Evolutionary conservation across 306 rosid genomes (phyloP).

Genomic region (Echinosophora koreensis): DNA sequence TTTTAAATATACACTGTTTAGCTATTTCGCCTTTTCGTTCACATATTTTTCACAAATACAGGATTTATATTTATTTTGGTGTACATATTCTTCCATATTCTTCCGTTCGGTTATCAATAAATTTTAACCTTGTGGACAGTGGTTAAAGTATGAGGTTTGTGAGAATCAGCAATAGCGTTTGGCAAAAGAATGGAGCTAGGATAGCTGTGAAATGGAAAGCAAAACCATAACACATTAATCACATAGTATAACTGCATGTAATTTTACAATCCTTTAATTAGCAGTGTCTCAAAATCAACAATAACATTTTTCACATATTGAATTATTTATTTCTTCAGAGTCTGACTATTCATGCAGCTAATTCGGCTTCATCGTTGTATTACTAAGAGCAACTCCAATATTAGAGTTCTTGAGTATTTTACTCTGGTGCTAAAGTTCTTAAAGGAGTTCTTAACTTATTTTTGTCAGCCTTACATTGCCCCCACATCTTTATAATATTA

Average conservation of each 20-base stretch:
- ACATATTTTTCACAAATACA: neutral
- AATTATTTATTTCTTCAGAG: neutral
- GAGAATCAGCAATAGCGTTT: neutral
- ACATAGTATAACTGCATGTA: no score
- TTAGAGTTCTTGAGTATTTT: no score
- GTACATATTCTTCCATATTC: neutral
- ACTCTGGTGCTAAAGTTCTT: no score
- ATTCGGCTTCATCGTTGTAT: neutral
- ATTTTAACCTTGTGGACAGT: neutral
- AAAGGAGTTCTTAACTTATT: no score
- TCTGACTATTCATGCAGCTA: neutral
- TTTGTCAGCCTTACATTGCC: no score
- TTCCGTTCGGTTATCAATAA: neutral
- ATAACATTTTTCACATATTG: neutral
- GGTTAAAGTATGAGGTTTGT: no score
- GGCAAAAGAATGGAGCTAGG: neutral
- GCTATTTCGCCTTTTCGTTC: neutral
- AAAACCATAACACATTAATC: neutral
- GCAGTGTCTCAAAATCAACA: neutral
- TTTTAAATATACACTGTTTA: neutral
- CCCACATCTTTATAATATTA: no score
- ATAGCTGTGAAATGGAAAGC: neutral
- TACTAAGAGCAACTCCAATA: neutral
- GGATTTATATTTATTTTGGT: neutral
- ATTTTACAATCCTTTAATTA: neutral